Base-by-base conservation (phyloP, 2,329 filamentous ascomycete species). In the Akanthomyces dipterigenus region DNA sequence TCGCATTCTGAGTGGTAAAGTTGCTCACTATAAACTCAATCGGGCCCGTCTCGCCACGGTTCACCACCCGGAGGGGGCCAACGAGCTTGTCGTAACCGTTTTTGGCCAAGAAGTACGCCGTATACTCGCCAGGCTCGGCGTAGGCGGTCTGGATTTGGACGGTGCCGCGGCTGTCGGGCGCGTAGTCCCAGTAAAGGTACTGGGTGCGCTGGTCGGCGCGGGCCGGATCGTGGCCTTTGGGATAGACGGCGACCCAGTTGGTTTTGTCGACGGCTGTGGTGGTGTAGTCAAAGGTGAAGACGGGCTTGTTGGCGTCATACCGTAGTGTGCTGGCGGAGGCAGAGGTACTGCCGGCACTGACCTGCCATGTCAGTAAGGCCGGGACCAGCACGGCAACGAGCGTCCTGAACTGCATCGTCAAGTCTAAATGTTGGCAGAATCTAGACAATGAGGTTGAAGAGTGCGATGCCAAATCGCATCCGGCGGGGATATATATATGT, bases 1-100 rank as follows among this genome's bases (percentile, higher is more conserved):
- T 71, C 3, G 70, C 75, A 62, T 77, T 77, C n/a, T 70, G 70
- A 2, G 73, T 69, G 5, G 70, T 73, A 40, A 71, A 62, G 1
- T 65, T 60, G 26, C 66, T 61, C 12, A 69, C 66, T 42, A 74
- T 67, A 58, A 77, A 77, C 3, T 18, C 46, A 51, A 70, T 66
- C 28, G 61, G 55, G 14, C 55, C 61, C 38, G 53, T 62, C 38
- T 62, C 60, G 38, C 60, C 60, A 4, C 36, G 53, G 48, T 58
- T 55, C n/a, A 50, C 8, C 8, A 24, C 36, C 20, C 3, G 24
- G 16, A 53, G 31, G 20, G 54, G 53, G 22, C 43, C 48, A 18
- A 46, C 48, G 40, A 58, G 55, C 46, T 53, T 55, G 43, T 22
- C 5, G 51, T 50, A 61, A 20, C 46, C 43, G 51, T 56, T n/a